Conservation (phyloP, 805 yeast species). For the Cyberlindnera mrakii region DNA sequence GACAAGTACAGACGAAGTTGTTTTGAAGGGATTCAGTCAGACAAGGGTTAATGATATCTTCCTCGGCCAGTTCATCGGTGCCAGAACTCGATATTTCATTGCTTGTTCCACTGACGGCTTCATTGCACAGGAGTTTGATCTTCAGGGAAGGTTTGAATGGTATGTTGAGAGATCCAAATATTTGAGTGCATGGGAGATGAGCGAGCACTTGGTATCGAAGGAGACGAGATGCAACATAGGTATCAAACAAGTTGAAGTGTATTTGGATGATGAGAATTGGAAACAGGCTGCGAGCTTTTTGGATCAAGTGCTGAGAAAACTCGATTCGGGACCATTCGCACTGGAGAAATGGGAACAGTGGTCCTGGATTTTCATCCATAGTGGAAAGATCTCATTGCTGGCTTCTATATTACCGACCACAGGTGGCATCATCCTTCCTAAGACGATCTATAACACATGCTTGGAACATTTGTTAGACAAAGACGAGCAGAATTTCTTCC, state of each 20-base stretch:
- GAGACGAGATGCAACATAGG: constrained; percentile 56
- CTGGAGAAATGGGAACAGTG: constrained; percentile 59
- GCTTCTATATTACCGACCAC: constrained; percentile 51
- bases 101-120: constrained; percentile 81
- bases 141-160: constrained; percentile 73
- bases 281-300: constrained; percentile 46
- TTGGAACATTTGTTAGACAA: constrained; percentile 26
- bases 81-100: constrained; percentile 47
- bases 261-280: constrained; percentile 46
- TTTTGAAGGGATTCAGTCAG: constrained; percentile 44
- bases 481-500: constrained; percentile 29
- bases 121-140: constrained; percentile 62
- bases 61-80: constrained; percentile 47
- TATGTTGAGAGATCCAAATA: constrained; percentile 46
- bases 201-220: constrained; percentile 48
- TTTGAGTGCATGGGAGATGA: constrained; percentile 73
- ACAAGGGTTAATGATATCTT: constrained; percentile 66
- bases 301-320: constrained; percentile 29
- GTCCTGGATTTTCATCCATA: constrained; percentile 45
- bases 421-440: constrained; percentile 24
- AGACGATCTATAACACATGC: constrained; percentile 38
- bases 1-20: constrained; percentile 71
- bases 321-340: constrained; percentile 18
- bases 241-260: constrained; percentile 38
- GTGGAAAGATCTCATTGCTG: constrained; percentile 39